Conservation (phyloP, 352 stramenopile genomes). For the Globisporangium nagaii region DNA sequence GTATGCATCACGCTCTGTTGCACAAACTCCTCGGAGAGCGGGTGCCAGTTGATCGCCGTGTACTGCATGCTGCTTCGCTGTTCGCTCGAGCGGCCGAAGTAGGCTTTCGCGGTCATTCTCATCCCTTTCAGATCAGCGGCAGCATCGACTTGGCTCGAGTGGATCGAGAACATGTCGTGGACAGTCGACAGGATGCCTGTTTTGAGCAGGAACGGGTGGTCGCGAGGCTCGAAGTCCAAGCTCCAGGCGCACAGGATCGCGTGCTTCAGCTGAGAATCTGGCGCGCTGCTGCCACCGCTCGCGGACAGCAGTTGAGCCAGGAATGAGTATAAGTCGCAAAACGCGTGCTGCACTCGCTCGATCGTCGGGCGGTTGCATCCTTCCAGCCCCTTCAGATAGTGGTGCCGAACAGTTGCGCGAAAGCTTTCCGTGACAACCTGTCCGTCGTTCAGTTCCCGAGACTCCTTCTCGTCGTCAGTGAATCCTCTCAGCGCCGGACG, state of each 20-base stretch:
- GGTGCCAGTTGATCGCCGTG: conserved; percentile 67
- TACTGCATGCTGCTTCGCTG: conserved; percentile 12
- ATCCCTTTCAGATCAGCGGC: conserved; percentile 17
- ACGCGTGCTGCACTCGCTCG: conserved; percentile 54
- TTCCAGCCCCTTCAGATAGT: conserved; percentile 86
- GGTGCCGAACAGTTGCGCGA: conserved; percentile 76
- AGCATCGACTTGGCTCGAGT: conserved; percentile 38
- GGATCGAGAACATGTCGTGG: conserved; percentile 73
- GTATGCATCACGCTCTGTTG: conserved; percentile 62
- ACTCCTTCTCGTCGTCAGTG: conserved; percentile 81
- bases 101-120: conserved; percentile 13
- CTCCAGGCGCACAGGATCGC: conserved; percentile 77
- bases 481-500: conserved; percentile 79
- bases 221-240: conserved; percentile 77
- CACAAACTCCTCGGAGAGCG: conserved; percentile 75
- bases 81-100: neutral
- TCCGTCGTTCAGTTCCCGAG: conserved; percentile 67
- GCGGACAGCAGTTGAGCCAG: conserved; percentile 50
- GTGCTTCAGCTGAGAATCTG: conserved; percentile 67
- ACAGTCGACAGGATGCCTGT: conserved; percentile 67
- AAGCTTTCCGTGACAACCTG: conserved; percentile 80
- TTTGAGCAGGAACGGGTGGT: conserved; percentile 80
- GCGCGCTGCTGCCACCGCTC: conserved; percentile 12
- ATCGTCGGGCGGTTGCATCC: conserved; percentile 62
- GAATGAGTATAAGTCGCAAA: conserved; percentile 70